These are phyloP conservation scores for Gymnopus androsaceus DNA, from an alignment of 1,284 basidiomycete species.

Conservation along the genomic window DNA sequence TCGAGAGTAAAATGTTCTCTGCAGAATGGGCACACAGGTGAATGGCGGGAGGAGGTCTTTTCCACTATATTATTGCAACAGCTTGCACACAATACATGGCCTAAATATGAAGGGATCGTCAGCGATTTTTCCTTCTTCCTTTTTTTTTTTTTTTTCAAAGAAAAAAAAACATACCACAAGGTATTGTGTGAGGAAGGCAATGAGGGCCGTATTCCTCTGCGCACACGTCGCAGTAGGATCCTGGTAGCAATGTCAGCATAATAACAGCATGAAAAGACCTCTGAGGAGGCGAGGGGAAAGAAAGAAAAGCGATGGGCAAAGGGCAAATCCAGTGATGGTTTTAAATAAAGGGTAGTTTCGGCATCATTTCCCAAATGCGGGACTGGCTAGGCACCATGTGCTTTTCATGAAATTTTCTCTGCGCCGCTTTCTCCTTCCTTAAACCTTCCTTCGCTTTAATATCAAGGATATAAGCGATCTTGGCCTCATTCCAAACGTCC, in stretches of 20 bases:
- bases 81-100: constrained; percentile 72
- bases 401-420: neutral
- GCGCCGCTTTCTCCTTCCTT: neutral
- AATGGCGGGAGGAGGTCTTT: constrained; percentile 67
- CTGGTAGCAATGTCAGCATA: constrained; percentile 77
- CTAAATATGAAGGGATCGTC: constrained; percentile 40
- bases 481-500: neutral
- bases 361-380: no score
- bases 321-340: no score
- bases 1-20: constrained; percentile 69
- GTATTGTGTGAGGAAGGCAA: constrained; percentile 73
- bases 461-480: neutral
- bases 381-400: neutral
- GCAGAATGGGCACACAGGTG: constrained; percentile 78
- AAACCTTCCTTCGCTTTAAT: neutral
- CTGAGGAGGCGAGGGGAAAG: constrained; percentile 10
- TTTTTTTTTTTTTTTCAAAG: no score
- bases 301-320: constrained; percentile 2
- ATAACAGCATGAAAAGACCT: constrained; percentile 18
- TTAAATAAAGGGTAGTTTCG: no score
- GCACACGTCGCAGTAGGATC: constrained; percentile 82
- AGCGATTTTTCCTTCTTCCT: constrained; percentile 7
- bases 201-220: constrained; percentile 77
- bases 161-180: constrained; percentile 58
- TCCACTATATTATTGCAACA: constrained; percentile 79